A percentile compares a stretch with the other conserved stretches of the same genome.
These are phyloP conservation scores for Parietaria judaica DNA, from an alignment of 306 rosid species.

Conservation along the genomic window DNA sequence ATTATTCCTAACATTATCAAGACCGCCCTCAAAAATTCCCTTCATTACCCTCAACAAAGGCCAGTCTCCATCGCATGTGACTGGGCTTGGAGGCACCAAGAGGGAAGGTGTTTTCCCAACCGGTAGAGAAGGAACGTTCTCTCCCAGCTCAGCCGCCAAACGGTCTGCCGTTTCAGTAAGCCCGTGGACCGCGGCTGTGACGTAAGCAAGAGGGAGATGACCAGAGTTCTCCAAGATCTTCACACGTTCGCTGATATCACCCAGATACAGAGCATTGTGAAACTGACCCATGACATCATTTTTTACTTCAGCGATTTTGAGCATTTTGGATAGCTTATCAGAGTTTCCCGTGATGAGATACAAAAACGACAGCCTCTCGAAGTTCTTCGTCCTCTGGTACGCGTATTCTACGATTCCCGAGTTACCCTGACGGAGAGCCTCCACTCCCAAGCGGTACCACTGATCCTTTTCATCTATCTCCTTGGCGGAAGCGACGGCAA, in stretches of 20 bases:
- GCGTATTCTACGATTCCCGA: conserved; percentile 84
- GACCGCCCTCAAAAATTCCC: conserved; percentile 73
- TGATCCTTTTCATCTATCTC: conserved; percentile 87
- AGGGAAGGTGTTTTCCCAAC: conserved; percentile 55
- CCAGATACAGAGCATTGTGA: conserved; percentile 84
- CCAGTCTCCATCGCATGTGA: conserved; percentile 71
- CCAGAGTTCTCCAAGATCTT: conserved; percentile 78
- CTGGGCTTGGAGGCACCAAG: conserved; percentile 60
- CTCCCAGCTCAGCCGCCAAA: conserved; percentile 68
- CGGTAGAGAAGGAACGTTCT: conserved; percentile 58
- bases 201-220: conserved; percentile 72
- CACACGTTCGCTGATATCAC: conserved; percentile 60
- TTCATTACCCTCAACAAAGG: conserved; percentile 69
- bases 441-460: conserved; percentile 78
- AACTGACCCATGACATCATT: conserved; percentile 93
- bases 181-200: conserved; percentile 67
- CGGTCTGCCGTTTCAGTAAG: conserved; percentile 59
- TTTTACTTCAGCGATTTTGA: conserved; percentile 84
- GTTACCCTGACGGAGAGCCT: conserved; percentile 87
- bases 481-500: conserved; percentile 86
- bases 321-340: conserved; percentile 80
- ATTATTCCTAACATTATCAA: conserved; percentile 35
- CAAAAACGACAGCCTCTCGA: conserved; percentile 74
- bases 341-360: conserved; percentile 72
- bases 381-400: conserved; percentile 81